Evolutionary conservation across 192 early-diverging fungal genomes (phyloP).

Genomic region (Coemansia sp.): DNA sequence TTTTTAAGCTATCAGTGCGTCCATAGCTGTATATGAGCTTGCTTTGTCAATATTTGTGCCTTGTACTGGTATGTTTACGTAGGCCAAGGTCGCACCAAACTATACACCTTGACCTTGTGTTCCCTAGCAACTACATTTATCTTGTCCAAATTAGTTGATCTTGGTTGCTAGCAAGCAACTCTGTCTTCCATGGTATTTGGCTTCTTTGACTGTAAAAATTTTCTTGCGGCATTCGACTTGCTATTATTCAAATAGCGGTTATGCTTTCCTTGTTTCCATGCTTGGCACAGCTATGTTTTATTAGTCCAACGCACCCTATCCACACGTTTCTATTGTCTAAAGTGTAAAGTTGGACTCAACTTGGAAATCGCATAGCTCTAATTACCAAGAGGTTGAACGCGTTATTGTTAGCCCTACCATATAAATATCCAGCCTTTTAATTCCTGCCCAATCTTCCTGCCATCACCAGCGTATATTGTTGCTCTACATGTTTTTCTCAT

Average conservation of each 20-base stretch:
- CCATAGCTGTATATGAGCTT: not conserved
- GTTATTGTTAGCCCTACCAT: not conserved
- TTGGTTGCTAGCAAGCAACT: not conserved
- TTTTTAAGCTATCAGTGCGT: not conserved
- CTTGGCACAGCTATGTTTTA: not conserved
- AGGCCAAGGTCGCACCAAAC: not conserved
- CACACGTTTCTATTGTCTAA: not conserved
- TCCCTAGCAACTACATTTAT: not conserved
- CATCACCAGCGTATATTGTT: conserved; percentile 1
- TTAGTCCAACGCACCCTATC: not conserved
- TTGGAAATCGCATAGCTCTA: not conserved
- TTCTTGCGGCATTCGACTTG: not conserved
- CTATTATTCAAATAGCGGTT: not conserved
- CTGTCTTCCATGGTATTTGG: not conserved
- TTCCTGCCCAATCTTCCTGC: not conserved
- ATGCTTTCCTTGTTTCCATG: not conserved
- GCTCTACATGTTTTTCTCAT: not conserved
- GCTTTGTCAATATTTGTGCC: not conserved
- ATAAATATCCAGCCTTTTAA: not conserved
- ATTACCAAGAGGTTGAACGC: not conserved
- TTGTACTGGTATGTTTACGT: too few species aligned
- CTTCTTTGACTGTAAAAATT: not conserved
- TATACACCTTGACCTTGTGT: not conserved
- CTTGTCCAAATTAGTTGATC: not conserved
- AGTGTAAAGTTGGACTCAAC: not conserved